Base-by-base conservation (phyloP, 257 asterid species). In the Primulina huaijiensis region DNA sequence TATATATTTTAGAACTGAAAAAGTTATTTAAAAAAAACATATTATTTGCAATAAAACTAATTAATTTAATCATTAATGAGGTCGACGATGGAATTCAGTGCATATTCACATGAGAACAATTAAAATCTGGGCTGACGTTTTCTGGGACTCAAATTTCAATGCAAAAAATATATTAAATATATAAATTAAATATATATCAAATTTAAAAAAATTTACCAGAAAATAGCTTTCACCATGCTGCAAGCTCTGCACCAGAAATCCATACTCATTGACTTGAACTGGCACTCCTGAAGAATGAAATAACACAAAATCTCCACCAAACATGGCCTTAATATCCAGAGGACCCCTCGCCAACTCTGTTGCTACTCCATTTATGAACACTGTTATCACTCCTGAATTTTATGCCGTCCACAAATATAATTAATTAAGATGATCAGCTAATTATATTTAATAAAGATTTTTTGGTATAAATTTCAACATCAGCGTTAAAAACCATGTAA, bases 181-280 rank as follows among this genome's bases (percentile, higher is more conserved):
- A 52, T 65, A 31, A 31, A 31, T 31, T 3, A 31, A 31, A 4
- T 6, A 31, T 31, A 31, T 3, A 3, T 3, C 7, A 31, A 31
- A 31, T 40, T 30, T 6, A 23, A 23, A 23, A 23, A 23, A 20
- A 29, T 0, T 79, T 79, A 90, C 97, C 97, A 90, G 89, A 75
- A 84, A 88, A 74, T 90, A 90, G 86, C 89, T 85, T 74, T 90
- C 90, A 5, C 95, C 97, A 57, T 84, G 92, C 77, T 82, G 86
- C 82, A 90, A 79, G 64, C 83, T 75, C 71, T 86, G 88, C 67
- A 79, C 60, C 52, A 86, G 61, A 67, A 80, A 66, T 27, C 97
- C 97, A 50, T 76, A 80, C 27, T 88, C 89, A 50, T 88, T 84
- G 65, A 79, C 80, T 21, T 82, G 75, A 5, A 86, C 67, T 8